phyloP scores from a whole-genome alignment of 495 filamentous ascomycete genomes.

The Cenococcum geophilum region DNA sequence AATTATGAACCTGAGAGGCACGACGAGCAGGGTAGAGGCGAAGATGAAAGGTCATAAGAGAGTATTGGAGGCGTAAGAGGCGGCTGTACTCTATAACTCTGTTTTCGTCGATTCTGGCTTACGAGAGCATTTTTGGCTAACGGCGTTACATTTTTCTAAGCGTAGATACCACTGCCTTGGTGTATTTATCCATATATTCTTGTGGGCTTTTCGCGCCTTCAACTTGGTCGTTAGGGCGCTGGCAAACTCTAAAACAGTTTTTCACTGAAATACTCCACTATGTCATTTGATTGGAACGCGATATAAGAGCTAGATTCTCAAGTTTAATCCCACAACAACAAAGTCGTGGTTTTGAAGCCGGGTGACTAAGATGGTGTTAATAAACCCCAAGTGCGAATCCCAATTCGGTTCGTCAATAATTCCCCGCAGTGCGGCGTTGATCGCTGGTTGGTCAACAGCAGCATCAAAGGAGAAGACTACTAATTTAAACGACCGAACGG shows the following conservation, averaged over 20 bases:
- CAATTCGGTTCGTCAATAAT: constrained; percentile 9
- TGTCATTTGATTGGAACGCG: too few relatives aligned
- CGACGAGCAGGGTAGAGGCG: constrained; percentile 10
- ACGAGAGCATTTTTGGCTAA: background rate
- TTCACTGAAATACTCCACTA: too few relatives aligned
- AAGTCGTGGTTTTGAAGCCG: too few relatives aligned
- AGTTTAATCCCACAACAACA: too few relatives aligned
- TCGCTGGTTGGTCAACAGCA: constrained; percentile 22
- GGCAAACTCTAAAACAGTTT: too few relatives aligned
- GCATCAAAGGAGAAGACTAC: constrained; percentile 9
- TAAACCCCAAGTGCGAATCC: too few relatives aligned
- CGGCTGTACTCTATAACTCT: background rate
- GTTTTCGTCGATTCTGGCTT: background rate
- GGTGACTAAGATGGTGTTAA: background rate
- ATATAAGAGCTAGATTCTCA: too few relatives aligned
- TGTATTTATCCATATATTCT: background rate
- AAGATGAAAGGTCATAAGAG: background rate
- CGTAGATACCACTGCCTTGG: constrained; percentile 7
- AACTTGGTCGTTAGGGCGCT: too few relatives aligned
- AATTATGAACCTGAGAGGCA: constrained; percentile 29
- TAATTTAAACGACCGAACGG: background rate
- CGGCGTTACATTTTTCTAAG: background rate
- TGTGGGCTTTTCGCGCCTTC: too few relatives aligned
- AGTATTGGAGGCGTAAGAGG: background rate
- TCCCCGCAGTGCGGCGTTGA: constrained; percentile 18